Conservation (phyloP, 306 rosid genomes). For the Clitoria ternatea region DNA sequence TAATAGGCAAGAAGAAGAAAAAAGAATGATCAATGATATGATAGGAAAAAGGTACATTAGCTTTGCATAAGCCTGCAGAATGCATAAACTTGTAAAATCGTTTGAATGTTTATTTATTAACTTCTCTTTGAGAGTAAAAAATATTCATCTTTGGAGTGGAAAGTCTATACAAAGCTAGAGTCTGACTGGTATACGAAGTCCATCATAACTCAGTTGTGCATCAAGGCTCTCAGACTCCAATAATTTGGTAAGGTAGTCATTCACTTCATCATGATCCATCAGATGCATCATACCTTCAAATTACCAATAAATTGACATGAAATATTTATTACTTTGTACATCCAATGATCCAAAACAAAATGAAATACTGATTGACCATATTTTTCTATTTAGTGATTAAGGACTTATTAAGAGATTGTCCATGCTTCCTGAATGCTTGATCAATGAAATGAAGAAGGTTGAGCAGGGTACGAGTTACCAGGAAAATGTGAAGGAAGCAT, state of each 20-base stretch:
- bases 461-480: too few species aligned
- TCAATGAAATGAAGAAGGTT: neutral
- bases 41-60: neutral
- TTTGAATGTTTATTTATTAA: constrained; percentile 15
- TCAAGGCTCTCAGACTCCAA: constrained; percentile 79
- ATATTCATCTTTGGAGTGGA: neutral
- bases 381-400: neutral
- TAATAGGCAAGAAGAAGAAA: neutral
- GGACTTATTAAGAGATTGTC: neutral
- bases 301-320: constrained; percentile 8
- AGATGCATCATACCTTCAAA: constrained; percentile 94
- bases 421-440: neutral
- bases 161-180: constrained; percentile 35
- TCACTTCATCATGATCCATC: constrained; percentile 94
- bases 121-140: constrained; percentile 7
- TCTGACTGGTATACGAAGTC: constrained; percentile 62
- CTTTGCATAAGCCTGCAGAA: neutral
- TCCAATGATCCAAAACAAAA: constrained; percentile 12
- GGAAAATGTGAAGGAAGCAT: constrained; percentile 4
- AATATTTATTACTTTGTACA: neutral
- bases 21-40: neutral
- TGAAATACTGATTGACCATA: neutral
- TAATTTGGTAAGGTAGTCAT: constrained; percentile 49
- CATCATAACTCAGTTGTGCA: constrained; percentile 84
- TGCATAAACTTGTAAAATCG: constrained; percentile 1